These are phyloP conservation scores for Jimgerdemannia flammicorona DNA, from an alignment of 192 early-diverging fungal species.

Conservation along the genomic window DNA sequence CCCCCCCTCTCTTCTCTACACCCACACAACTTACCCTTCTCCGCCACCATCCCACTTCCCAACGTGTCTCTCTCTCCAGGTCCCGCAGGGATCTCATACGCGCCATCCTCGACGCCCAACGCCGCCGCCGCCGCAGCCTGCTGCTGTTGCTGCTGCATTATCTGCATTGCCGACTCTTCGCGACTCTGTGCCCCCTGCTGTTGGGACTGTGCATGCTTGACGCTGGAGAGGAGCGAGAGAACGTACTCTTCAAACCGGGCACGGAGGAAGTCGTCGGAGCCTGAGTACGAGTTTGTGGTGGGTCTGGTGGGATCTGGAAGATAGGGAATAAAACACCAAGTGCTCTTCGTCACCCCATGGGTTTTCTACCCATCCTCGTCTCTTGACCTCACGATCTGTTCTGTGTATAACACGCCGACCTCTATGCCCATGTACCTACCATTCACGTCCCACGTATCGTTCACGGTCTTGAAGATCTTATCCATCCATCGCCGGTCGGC, in stretches of 20 bases:
- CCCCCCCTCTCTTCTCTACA: too few species aligned
- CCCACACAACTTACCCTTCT: too few species aligned
- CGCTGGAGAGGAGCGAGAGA: constrained; percentile 59
- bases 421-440: constrained; percentile 21
- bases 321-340: neutral
- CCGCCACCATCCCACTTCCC: too few species aligned
- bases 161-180: constrained; percentile 3
- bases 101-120: neutral
- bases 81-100: too few species aligned
- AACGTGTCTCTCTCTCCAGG: too few species aligned
- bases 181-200: constrained; percentile 11
- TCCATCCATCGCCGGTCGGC: constrained; percentile 80
- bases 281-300: constrained; percentile 63
- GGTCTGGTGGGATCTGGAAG: constrained; percentile 20
- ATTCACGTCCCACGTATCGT: constrained; percentile 50
- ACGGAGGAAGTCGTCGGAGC: constrained; percentile 76
- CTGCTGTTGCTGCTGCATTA: neutral
- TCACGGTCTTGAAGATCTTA: constrained; percentile 65
- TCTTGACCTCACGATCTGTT: neutral
- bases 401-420: neutral
- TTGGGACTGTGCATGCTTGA: constrained; percentile 49
- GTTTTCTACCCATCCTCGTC: too few species aligned
- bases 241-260: constrained; percentile 74
- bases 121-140: too few species aligned
- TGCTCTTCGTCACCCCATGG: too few species aligned